Evolutionary conservation across 352 stramenopile species (phyloP).

Genomic region (Blastocystis sp.): DNA sequence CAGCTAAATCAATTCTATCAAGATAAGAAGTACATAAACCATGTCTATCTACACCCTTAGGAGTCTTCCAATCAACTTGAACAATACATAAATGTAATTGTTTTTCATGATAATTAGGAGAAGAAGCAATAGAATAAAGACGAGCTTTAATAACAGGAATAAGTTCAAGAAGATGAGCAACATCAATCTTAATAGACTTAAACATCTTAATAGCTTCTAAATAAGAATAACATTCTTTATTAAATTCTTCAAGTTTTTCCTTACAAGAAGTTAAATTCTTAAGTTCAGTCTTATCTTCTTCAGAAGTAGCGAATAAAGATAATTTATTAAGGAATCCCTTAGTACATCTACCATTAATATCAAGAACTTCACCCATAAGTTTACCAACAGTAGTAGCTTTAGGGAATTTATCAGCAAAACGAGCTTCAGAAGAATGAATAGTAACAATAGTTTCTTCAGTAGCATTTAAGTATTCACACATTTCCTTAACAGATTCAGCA

Average conservation of each 20-base stretch:
- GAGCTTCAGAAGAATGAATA: slow-evolving; percentile 48
- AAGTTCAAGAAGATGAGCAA: slow-evolving; percentile 52
- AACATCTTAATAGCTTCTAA: slow-evolving; percentile 57
- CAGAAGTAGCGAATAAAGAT: slow-evolving; percentile 46
- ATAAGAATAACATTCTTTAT: slow-evolving; percentile 49
- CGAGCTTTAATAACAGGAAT: slow-evolving; percentile 60
- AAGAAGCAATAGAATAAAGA: slow-evolving; percentile 70
- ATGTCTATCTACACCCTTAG: slow-evolving; percentile 50
- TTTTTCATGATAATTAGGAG: slow-evolving; percentile 59
- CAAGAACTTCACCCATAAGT: slow-evolving; percentile 57
- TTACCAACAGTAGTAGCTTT: slow-evolving; percentile 58
- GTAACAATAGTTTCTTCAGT: slow-evolving; percentile 53
- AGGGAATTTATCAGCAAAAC: slow-evolving; percentile 32
- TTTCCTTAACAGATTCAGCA: slow-evolving; percentile 52
- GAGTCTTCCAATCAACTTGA: slow-evolving; percentile 61
- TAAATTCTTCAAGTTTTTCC: slow-evolving; percentile 43
- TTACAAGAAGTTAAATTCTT: slow-evolving; percentile 15
- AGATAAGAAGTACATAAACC: slow-evolving; percentile 81
- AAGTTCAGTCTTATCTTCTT: slow-evolving; percentile 49
- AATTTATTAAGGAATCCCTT: slow-evolving; percentile 62
- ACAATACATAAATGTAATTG: slow-evolving; percentile 62
- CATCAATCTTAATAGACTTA: slow-evolving; percentile 50
- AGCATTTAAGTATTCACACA: slow-evolving; percentile 52
- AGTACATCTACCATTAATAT: slow-evolving; percentile 57
- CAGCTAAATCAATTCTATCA: slow-evolving; percentile 46